A percentile compares a stretch with the other conserved stretches of the same genome.
phyloP scores from a whole-genome alignment of 352 stramenopile species.

The Phytophthora brassicae region DNA sequence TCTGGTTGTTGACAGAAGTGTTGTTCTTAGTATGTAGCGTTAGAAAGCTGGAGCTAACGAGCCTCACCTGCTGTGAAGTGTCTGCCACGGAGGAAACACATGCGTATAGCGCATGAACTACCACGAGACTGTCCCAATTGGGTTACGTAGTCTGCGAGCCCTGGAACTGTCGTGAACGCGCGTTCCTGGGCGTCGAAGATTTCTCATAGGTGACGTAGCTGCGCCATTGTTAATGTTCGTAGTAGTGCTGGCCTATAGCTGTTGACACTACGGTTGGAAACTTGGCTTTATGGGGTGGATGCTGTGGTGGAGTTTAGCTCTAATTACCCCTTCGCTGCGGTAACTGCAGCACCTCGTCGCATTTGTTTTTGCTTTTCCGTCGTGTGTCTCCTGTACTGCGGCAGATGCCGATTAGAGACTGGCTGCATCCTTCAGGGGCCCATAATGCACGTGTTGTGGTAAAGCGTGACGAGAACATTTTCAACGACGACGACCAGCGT shows the following conservation, averaged over 20 bases:
- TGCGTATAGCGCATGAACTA: not conserved
- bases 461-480: no score
- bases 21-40: not conserved
- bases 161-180: not conserved
- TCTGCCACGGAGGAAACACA: not conserved
- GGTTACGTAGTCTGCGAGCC: not conserved
- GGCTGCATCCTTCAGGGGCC: no score
- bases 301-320: not conserved
- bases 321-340: not conserved
- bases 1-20: not conserved
- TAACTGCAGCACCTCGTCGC: not conserved
- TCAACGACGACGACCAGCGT: no score
- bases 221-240: not conserved
- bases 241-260: not conserved
- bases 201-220: not conserved
- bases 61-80: not conserved
- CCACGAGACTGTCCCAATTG: not conserved
- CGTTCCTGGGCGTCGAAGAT: not conserved
- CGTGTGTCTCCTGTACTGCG: no score
- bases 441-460: no score
- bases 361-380: no score
- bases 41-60: not conserved
- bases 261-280: not conserved
- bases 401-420: no score
- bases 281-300: not conserved